Evolutionary conservation across 768 basidiomycete species (phyloP), one percentile per base, ranked within the genome.

Genomic region (Lyophyllum shimeji): DNA sequence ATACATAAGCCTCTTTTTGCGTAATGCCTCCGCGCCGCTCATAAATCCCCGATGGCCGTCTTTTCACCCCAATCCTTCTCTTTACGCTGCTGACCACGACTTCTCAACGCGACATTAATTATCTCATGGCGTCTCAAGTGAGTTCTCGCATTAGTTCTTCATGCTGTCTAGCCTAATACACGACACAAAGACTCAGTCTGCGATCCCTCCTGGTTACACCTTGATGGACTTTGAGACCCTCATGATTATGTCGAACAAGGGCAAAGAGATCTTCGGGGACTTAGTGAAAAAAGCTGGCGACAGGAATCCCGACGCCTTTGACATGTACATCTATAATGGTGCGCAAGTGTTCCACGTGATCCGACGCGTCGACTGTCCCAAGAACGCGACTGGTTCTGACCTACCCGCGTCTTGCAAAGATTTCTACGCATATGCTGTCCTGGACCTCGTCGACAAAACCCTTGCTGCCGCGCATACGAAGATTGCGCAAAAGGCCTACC

Each of bases 241-340:
- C 34, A 56, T 13, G 34, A 37, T 37, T 17, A 37, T 74, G 46
- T 71, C 73, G 7, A 31, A 37, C 45, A 63, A 67, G 52, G 71
- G 60, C 3, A 65, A 68, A 50, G 64, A 67, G 1, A 55, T 71
- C 9, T 56, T 68, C 8, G 40, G 63, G 5, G 69, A 69, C 27
- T 60, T 74, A 23, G 50, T 72, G 34, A 58, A 67, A 18, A 62
- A 73, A 53, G 65, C 71, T 8, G 54, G 63, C 11, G 67, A 72
- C 24, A 61, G 71, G 39, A 65, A 72, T 56, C 72, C 72, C 8
- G 70, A 74, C 51, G 56, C 55, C 24, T 69, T 69, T 46, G 66
- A 66, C 40, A 70, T 73, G 66, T 73, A 71, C 49, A 64, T 71
- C 31, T 71, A 72, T 58, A 71, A 74, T 46, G 69, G 75, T 71